Evolutionary conservation across 148 eudicot genomes (phyloP), one percentile per base, ranked within the genome.

Genomic region (Dysphania ambrosioides): DNA sequence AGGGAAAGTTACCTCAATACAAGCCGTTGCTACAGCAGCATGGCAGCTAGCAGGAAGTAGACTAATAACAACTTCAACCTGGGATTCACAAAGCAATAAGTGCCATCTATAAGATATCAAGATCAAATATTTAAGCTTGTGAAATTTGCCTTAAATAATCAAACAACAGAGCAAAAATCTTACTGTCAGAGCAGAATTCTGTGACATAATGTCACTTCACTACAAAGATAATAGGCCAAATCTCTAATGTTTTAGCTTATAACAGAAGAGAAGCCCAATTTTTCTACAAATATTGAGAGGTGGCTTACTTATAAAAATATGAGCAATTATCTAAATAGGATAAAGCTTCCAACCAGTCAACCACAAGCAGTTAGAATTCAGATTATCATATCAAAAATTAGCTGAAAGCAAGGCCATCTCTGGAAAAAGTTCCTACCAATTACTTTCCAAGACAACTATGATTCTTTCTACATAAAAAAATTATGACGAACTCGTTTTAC

Each of bases 21-120:
- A 95, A 38, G 92, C 89, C 60, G 80, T 83, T 63, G 97, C 99
- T 73, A 95, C 81, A 51, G 69, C 79, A 78, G 56, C 62, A 76
- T 95, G 99, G 82, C 93, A 92, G 78, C 91, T 89, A 62, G 99
- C 77, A 44, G 99, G 99, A 68, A 95, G 88, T 76, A 95, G 86
- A 83, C 99, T 95, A 78, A 92, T 90, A 72, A 95, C 99, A 61
- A 90, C 91, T 75, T 95, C 97, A 73, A 80, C 97, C 99, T 95
- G 90, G 19, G 76, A 79, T 72, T 49, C 59, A 55, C 69, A 56
- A 77, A 76, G 18, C 35, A 44, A 77, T 40, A 29, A 65, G 62
- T 38, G 64, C 58, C 65, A 65, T n/a, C 23, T 8, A 2, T n/a
- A n/a, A n/a, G n/a, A n/a, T n/a, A n/a, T n/a, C 67, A 56, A 31